Conservation (phyloP, 805 yeast species). For the Metschnikowia kunwiensis region DNA sequence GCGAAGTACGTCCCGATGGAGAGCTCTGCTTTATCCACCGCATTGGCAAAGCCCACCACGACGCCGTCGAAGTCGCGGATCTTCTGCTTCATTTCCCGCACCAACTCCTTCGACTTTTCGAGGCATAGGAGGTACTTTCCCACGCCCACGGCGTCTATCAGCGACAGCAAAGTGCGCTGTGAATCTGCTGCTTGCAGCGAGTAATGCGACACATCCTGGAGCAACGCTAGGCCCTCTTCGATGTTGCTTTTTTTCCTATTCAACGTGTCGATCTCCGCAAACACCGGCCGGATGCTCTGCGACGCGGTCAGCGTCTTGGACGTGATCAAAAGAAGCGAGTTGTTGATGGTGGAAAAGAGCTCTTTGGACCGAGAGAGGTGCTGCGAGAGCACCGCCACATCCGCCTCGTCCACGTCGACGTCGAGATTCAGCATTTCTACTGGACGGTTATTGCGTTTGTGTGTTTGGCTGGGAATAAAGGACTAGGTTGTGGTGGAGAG, state of each 20-base stretch:
- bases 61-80: slow-evolving; percentile 65
- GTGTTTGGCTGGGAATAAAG: no score
- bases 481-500: no score
- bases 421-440: slow-evolving; percentile 4
- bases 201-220: slow-evolving; percentile 49
- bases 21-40: slow-evolving; percentile 56
- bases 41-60: slow-evolving; percentile 52
- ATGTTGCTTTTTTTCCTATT: slow-evolving; percentile 55
- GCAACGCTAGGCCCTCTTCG: slow-evolving; percentile 51
- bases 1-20: slow-evolving; percentile 50
- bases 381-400: slow-evolving; percentile 76
- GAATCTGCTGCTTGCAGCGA: slow-evolving; percentile 44
- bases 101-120: slow-evolving; percentile 41
- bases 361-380: slow-evolving; percentile 58
- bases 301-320: slow-evolving; percentile 55
- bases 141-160: slow-evolving; percentile 41
- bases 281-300: slow-evolving; percentile 66
- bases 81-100: slow-evolving; percentile 41
- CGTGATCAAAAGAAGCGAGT: slow-evolving; percentile 53
- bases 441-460: no score
- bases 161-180: slow-evolving; percentile 33
- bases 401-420: slow-evolving; percentile 74
- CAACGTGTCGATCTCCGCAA: slow-evolving; percentile 56
- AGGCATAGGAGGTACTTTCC: slow-evolving; percentile 32
- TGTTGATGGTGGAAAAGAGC: slow-evolving; percentile 52